Conservation (phyloP, 768 basidiomycete species). For the Russula dissimulans region DNA sequence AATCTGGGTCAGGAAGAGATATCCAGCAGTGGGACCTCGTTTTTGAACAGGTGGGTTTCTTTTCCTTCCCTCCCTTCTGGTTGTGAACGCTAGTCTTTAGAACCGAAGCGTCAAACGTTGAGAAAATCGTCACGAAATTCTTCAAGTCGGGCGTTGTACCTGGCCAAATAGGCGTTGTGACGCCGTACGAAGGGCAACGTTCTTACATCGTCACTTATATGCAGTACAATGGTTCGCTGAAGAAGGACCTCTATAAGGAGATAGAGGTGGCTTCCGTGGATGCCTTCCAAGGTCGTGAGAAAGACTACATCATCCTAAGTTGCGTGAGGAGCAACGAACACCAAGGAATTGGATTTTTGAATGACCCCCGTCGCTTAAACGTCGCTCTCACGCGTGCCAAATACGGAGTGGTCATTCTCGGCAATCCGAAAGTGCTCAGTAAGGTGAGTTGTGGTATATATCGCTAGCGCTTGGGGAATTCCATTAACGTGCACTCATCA, state of each 20-base stretch:
- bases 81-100: conserved; percentile 31
- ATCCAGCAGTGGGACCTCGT: conserved; percentile 95
- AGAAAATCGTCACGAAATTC: conserved; percentile 99
- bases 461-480: neutral
- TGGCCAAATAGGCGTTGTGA: conserved; percentile 93
- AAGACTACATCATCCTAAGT: conserved; percentile 98
- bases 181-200: conserved; percentile 97
- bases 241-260: conserved; percentile 99
- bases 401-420: conserved; percentile 97
- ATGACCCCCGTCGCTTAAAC: conserved; percentile 92
- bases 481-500: conserved; percentile 29
- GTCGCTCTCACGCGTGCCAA: conserved; percentile 96
- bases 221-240: conserved; percentile 99
- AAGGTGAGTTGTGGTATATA: conserved; percentile 50
- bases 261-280: conserved; percentile 99
- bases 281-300: conserved; percentile 98
- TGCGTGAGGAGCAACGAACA: conserved; percentile 99
- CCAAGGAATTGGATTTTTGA: conserved; percentile 98
- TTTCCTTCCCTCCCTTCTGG: conserved; percentile 3
- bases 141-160: conserved; percentile 99
- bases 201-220: conserved; percentile 99
- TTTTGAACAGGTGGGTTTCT: conserved; percentile 71
- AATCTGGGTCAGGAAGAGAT: conserved; percentile 99
- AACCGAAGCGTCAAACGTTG: conserved; percentile 97
- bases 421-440: conserved; percentile 99